Evolutionary conservation across 495 filamentous ascomycete genomes (phyloP), one percentile per base, ranked within the genome.

Genomic region (Neurospora africana): DNA sequence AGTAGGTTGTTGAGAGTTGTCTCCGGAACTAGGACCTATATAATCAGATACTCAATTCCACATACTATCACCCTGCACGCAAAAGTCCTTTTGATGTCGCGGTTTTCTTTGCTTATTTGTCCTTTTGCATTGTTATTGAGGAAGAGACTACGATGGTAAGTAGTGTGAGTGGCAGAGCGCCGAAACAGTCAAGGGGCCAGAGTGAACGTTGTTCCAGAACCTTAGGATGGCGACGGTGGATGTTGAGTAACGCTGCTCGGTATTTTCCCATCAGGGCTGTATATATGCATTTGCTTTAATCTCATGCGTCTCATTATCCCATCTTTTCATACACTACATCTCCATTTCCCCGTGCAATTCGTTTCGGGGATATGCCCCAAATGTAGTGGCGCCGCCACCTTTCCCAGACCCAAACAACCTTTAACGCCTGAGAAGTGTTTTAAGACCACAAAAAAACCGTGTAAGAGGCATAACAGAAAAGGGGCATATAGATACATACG

Each of bases 1-100:
- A 65, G 53, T 19, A 65, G 27, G 13, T 19, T 33, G 6, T 33
- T 33, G 27, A 5, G 1, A 33, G 3, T 13, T 2, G 10, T 1
- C 0, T 2, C 2, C 2, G 10, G 0, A 15, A 6, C 23, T 4
- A 4, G 23, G 1, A 7, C 13, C 0, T 30, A 61, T 30, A 61
- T 61, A 30, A 7, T 4, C 5, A 30, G 0, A 61, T 30, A 38
- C 3, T 4, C 0, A 11, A 38, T 9, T 11, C 30, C 2, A 23
- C 9, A 11, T 9, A 5, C 1, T 53, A 13, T 6, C 13, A 30
- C 13, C 6, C 6, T 17, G 11, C 5, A 5, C 7, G 23, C 5
- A 21, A 15, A 8, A 0, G 21, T 30, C 1, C 21, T 6, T 27
- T 15, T 8, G 13, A 30, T 11, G 1, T 17, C 5, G 10, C 23